Evolutionary conservation across 2,329 filamentous ascomycete species (phyloP).

Genomic region (Pestalotiopsis sp.): DNA sequence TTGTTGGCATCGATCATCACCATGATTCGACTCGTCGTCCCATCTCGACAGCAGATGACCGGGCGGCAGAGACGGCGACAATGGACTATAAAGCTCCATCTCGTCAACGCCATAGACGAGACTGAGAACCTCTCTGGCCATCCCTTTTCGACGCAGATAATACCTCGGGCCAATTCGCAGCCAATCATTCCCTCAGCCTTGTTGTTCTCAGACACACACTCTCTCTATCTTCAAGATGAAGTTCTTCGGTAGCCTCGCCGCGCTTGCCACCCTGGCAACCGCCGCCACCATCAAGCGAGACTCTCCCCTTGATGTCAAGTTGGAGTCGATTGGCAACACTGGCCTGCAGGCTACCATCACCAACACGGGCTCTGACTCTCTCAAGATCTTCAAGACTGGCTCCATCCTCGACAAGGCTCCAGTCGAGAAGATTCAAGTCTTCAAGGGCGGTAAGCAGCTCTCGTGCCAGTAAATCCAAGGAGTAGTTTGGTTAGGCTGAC

Average conservation of each 20-base stretch:
- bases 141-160: neutral
- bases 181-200: constrained; percentile 7
- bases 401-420: constrained; percentile 55
- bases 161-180: neutral
- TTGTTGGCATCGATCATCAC: neutral
- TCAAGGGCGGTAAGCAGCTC: constrained; percentile 43
- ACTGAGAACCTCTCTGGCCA: constrained; percentile 13
- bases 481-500: neutral
- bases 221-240: constrained; percentile 36
- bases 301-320: constrained; percentile 43
- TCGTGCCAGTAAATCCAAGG: too few species aligned
- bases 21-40: neutral
- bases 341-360: constrained; percentile 55
- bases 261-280: constrained; percentile 37
- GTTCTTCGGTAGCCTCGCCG: constrained; percentile 36
- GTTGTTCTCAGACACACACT: neutral
- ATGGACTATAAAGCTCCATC: constrained; percentile 2
- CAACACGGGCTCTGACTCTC: constrained; percentile 50
- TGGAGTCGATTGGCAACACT: constrained; percentile 53
- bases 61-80: neutral
- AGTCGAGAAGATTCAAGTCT: constrained; percentile 56
- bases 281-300: constrained; percentile 22
- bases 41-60: neutral
- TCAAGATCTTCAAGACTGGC: constrained; percentile 57
- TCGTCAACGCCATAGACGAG: neutral